Conservation (phyloP, 2,329 filamentous ascomycete species). For the Emericellopsis cladophorae region DNA sequence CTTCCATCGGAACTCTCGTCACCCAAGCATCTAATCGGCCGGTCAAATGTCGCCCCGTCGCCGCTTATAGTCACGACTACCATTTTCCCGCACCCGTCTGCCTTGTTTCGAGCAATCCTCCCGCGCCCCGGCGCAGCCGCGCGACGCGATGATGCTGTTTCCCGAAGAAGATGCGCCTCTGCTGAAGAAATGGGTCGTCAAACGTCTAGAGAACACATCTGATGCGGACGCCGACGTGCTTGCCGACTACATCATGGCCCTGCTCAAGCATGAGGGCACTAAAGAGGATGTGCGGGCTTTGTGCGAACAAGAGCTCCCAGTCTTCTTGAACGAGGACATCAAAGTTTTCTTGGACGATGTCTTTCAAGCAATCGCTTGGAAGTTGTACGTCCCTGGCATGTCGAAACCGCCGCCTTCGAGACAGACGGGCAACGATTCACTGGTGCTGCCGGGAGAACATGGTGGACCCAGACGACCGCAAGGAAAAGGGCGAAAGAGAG, state of each 20-base stretch:
- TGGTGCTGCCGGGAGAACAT: background rate
- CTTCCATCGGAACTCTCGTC: too few species aligned
- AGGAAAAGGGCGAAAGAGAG: constrained; percentile 15
- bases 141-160: constrained; percentile 41
- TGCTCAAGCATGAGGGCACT: constrained; percentile 58
- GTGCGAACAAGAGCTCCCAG: constrained; percentile 59
- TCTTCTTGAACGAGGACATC: constrained; percentile 55
- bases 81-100: too few species aligned
- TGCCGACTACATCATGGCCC: constrained; percentile 72
- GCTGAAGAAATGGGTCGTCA: constrained; percentile 68
- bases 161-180: constrained; percentile 46
- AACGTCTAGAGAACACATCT: constrained; percentile 66
- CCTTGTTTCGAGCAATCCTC: too few species aligned
- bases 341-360: constrained; percentile 56
- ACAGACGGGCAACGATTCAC: background rate
- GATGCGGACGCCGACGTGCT: constrained; percentile 74
- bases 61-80: too few species aligned
- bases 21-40: too few species aligned
- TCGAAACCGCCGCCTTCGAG: constrained; percentile 20
- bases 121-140: background rate
- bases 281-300: constrained; percentile 50
- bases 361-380: constrained; percentile 51
- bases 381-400: constrained; percentile 45
- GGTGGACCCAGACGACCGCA: background rate
- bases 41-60: too few species aligned